Conservation (phyloP, 306 rosid genomes). For the Trifolium subterraneum region DNA sequence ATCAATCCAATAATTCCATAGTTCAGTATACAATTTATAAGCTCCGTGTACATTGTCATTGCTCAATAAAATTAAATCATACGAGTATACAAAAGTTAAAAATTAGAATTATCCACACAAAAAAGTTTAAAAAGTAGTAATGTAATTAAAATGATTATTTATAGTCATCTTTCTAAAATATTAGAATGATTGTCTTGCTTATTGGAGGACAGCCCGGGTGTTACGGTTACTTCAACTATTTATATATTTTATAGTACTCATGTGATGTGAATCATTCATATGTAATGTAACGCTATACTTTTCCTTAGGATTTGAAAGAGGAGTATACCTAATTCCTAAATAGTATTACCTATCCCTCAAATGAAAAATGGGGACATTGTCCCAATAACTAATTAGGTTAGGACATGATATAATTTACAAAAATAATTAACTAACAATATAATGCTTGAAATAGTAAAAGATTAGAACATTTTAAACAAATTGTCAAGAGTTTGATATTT, state of each 20-base stretch:
- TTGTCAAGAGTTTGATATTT: too few relatives aligned
- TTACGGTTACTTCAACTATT: slow-evolving; percentile 18
- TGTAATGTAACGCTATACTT: not conserved
- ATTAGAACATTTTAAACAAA: too few relatives aligned
- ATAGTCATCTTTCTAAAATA: slow-evolving; percentile 1
- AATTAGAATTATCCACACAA: not conserved
- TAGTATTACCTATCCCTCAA: too few relatives aligned
- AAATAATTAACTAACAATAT: too few relatives aligned
- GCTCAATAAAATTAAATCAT: not conserved
- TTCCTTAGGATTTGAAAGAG: slow-evolving; percentile 11
- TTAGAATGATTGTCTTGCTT: slow-evolving; percentile 25
- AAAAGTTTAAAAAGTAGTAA: too few relatives aligned
- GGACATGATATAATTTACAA: too few relatives aligned
- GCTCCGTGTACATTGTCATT: slow-evolving; percentile 10
- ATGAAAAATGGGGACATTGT: too few relatives aligned
- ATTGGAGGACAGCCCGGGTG: slow-evolving; percentile 40
- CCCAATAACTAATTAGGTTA: too few relatives aligned
- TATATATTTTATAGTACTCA: not conserved
- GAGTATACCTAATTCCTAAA: not conserved
- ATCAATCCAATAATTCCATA: not conserved
- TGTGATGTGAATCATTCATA: slow-evolving; percentile 27
- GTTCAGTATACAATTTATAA: not conserved
- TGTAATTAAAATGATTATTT: slow-evolving; percentile 30
- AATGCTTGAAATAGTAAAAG: too few relatives aligned
- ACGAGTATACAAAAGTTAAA: slow-evolving; percentile 13